phyloP scores from a whole-genome alignment of 257 asterid species.

The Nyctanthes arbortristis region DNA sequence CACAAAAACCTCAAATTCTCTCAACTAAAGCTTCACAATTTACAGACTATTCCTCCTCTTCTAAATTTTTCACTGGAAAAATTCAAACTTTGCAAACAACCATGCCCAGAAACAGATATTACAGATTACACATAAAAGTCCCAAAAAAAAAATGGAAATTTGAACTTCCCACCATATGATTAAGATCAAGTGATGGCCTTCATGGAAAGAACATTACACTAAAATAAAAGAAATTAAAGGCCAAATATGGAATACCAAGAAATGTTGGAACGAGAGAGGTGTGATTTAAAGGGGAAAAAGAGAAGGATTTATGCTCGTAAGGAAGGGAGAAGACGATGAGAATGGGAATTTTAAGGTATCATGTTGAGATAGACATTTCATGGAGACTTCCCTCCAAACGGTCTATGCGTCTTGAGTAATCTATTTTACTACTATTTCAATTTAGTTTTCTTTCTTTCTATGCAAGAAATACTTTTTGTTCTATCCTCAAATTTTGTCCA shows the following conservation, averaged over 20 bases:
- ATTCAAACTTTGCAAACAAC: too few species aligned
- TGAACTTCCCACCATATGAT: too few species aligned
- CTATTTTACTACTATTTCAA: background rate
- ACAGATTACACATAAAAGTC: too few species aligned
- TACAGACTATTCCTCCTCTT: slow-evolving; percentile 16
- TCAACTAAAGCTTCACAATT: slow-evolving; percentile 14
- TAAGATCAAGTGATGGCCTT: too few species aligned
- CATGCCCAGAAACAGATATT: too few species aligned
- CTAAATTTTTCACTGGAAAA: slow-evolving; percentile 22
- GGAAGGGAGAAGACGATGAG: slow-evolving; percentile 37
- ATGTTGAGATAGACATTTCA: slow-evolving; percentile 17
- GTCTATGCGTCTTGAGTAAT: background rate
- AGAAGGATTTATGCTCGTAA: slow-evolving; percentile 15
- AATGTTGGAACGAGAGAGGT: background rate
- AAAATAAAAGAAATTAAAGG: background rate
- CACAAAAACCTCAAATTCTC: background rate
- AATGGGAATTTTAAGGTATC: slow-evolving; percentile 26
- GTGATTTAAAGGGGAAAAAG: slow-evolving; percentile 25
- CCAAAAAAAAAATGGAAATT: too few species aligned
- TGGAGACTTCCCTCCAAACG: slow-evolving; percentile 9
- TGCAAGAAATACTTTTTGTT: background rate
- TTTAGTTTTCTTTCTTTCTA: background rate
- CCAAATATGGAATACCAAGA: background rate
- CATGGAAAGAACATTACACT: slow-evolving; percentile 6
- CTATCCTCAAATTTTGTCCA: slow-evolving; percentile 15